phyloP scores from a whole-genome alignment of 2,329 filamentous ascomycete species.

The Chaetomium strumarium region DNA sequence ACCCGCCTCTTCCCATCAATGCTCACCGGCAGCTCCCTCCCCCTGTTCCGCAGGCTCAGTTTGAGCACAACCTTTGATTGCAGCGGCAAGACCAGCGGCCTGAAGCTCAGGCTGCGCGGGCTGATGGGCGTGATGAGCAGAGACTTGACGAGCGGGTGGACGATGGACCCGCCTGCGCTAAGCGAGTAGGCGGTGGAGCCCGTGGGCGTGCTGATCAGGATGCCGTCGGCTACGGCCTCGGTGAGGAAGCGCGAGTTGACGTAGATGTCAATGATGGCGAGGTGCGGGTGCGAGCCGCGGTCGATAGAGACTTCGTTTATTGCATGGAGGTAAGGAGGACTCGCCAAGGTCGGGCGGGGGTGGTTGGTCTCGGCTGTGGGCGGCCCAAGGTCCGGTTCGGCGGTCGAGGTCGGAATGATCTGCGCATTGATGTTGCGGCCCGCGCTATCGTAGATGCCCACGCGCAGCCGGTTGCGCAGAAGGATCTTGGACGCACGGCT shows the following conservation, averaged over 20 bases:
- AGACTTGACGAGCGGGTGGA: conserved; percentile 85
- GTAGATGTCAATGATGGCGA: conserved; percentile 86
- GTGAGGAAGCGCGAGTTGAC: conserved; percentile 87
- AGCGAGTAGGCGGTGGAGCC: conserved; percentile 94
- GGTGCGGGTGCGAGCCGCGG: conserved; percentile 80
- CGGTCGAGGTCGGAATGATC: conserved; percentile 43
- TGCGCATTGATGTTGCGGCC: conserved; percentile 54
- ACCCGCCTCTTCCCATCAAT: conserved; percentile 68
- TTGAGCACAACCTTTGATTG: conserved; percentile 78
- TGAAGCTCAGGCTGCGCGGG: conserved; percentile 83
- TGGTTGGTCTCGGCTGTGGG: neutral
- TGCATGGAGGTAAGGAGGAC: conserved; percentile 50
- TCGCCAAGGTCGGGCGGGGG: neutral
- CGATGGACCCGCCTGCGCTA: conserved; percentile 86
- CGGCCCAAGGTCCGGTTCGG: conserved; percentile 29
- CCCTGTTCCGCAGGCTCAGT: conserved; percentile 73
- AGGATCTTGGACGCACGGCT: conserved; percentile 73
- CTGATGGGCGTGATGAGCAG: conserved; percentile 92
- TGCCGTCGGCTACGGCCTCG: conserved; percentile 89
- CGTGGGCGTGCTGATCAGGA: conserved; percentile 89
- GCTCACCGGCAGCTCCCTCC: conserved; percentile 70
- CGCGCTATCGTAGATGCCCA: conserved; percentile 71
- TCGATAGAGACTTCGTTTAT: conserved; percentile 96
- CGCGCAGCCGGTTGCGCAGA: conserved; percentile 78
- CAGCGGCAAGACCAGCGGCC: conserved; percentile 81